Conservation (phyloP, 108 stramenopile genomes). For the Nannochloropsis oceanica region DNA sequence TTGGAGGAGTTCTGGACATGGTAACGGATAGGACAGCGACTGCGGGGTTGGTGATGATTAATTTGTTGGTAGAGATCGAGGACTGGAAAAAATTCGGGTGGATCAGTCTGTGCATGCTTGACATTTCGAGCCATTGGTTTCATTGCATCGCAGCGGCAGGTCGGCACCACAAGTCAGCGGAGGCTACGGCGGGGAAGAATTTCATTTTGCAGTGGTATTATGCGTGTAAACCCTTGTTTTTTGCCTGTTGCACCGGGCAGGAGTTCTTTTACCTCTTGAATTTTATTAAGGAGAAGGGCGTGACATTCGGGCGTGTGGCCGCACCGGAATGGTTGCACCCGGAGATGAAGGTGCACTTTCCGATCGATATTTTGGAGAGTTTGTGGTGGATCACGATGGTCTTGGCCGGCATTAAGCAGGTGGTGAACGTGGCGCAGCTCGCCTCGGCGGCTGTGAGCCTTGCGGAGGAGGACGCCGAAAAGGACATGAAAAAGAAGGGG, state of each 20-base stretch:
- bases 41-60: constrained; percentile 41
- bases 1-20: constrained; percentile 89
- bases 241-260: constrained; percentile 81
- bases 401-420: constrained; percentile 39
- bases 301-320: background rate
- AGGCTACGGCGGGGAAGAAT: constrained; percentile 62
- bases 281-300: constrained; percentile 16
- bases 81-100: constrained; percentile 23
- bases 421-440: constrained; percentile 39
- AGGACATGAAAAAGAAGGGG: background rate
- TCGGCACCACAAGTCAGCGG: constrained; percentile 80
- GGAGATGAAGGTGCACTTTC: background rate
- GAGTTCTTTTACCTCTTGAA: constrained; percentile 51
- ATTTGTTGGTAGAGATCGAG: constrained; percentile 17
- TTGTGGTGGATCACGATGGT: background rate
- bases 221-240: constrained; percentile 76
- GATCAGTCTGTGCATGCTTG: constrained; percentile 31
- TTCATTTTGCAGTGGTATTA: constrained; percentile 80
- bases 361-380: background rate
- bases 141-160: constrained; percentile 47
- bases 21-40: constrained; percentile 91
- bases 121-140: constrained; percentile 63
- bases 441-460: constrained; percentile 21
- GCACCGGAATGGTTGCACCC: background rate
- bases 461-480: constrained; percentile 20